A percentile compares a stretch with the other conserved stretches of the same genome.
phyloP scores from a whole-genome alignment of 1,284 basidiomycete species.

The Rhodotorula sp. region DNA sequence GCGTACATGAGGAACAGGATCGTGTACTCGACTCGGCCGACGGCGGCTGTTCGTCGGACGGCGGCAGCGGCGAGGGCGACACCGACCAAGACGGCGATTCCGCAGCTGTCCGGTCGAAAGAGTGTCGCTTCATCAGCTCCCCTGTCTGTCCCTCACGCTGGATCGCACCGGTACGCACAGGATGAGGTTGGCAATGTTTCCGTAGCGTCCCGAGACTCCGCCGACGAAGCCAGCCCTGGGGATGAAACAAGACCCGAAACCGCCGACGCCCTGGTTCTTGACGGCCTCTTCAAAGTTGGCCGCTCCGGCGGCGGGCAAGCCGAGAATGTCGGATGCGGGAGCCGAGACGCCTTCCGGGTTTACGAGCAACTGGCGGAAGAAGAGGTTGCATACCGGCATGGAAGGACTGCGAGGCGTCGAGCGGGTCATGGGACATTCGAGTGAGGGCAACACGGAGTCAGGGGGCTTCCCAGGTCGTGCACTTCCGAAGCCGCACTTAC shows the following conservation, averaged over 20 bases:
- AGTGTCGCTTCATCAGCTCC: neutral
- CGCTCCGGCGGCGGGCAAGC: constrained; percentile 29
- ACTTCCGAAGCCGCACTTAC: neutral
- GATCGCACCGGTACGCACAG: constrained; percentile 9
- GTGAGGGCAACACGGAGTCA: neutral
- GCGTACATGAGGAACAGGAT: constrained; percentile 43
- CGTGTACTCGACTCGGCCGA: constrained; percentile 41
- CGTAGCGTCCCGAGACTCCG: constrained; percentile 24
- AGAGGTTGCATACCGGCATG: constrained; percentile 52
- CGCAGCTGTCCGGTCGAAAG: constrained; percentile 9
- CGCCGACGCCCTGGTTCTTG: constrained; percentile 36
- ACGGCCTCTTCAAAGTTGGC: constrained; percentile 21
- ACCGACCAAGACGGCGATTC: constrained; percentile 38
- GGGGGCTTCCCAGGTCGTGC: neutral
- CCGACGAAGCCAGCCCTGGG: constrained; percentile 37
- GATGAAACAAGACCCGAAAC: constrained; percentile 37
- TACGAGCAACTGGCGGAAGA: constrained; percentile 50
- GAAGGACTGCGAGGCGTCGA: constrained; percentile 40
- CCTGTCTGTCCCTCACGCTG: too few relatives aligned
- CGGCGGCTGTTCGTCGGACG: constrained; percentile 38
- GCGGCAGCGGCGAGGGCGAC: constrained; percentile 38
- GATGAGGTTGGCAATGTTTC: constrained; percentile 43
- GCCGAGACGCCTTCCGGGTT: constrained; percentile 30
- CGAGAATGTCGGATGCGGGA: constrained; percentile 35
- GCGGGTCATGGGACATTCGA: constrained; percentile 1